Evolutionary conservation across 108 stramenopile species (phyloP).

Genomic region (Chaetoceros tenuissimus): DNA sequence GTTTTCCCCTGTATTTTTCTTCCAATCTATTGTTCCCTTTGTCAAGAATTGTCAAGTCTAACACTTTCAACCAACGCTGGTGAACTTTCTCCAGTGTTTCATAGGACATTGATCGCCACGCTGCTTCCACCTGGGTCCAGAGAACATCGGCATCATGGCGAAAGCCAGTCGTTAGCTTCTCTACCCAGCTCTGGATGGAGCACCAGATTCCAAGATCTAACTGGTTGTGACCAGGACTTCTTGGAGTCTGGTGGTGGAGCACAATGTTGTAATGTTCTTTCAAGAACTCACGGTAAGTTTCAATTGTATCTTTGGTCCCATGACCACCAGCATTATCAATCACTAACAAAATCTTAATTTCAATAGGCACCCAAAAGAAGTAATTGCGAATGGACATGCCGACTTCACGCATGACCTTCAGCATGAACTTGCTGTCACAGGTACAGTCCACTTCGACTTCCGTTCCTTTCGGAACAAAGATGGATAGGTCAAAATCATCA

Average conservation of each 20-base stretch:
- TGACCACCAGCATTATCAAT: slow-evolving; percentile 28
- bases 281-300: not conserved
- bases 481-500: too few species aligned
- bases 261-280: slow-evolving; percentile 13
- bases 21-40: too few species aligned
- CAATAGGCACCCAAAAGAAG: slow-evolving; percentile 9
- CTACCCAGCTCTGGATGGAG: too few species aligned
- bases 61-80: too few species aligned
- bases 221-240: slow-evolving; percentile 19
- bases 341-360: slow-evolving; percentile 4
- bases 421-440: slow-evolving; percentile 17
- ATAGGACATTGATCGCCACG: too few species aligned
- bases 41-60: too few species aligned
- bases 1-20: too few species aligned
- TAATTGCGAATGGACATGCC: slow-evolving; percentile 5
- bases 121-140: too few species aligned
- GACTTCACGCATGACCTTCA: slow-evolving; percentile 8
- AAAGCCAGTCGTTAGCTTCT: too few species aligned
- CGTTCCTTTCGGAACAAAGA: too few species aligned
- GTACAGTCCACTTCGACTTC: slow-evolving; percentile 14
- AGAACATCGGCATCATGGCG: too few species aligned
- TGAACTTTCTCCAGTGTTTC: too few species aligned
- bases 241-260: slow-evolving; percentile 9
- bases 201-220: slow-evolving; percentile 25
- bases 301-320: slow-evolving; percentile 10